A percentile compares a stretch with the other conserved stretches of the same genome.
Evolutionary conservation across 1,284 basidiomycete species (phyloP).

Genomic region (Tilletia setariae): DNA sequence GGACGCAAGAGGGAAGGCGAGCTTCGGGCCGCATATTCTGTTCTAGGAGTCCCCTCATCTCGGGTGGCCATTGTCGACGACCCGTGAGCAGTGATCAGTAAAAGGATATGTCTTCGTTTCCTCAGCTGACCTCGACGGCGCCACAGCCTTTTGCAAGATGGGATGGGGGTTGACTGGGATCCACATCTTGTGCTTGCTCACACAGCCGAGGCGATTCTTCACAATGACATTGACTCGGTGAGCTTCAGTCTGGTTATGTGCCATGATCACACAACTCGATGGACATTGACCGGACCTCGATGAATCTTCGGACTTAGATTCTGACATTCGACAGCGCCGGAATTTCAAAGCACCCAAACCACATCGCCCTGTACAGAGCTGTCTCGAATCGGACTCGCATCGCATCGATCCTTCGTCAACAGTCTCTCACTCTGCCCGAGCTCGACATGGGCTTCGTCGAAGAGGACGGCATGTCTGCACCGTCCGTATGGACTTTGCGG

Average conservation of each 20-base stretch:
- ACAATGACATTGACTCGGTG: conserved; percentile 24
- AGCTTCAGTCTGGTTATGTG: not conserved
- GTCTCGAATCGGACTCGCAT: not conserved
- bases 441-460: too few species aligned
- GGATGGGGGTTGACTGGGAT: conserved; percentile 70
- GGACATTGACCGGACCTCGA: not conserved
- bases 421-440: too few species aligned
- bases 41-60: conserved; percentile 66
- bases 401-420: too few species aligned
- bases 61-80: conserved; percentile 68
- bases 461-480: not conserved
- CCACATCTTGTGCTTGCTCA: conserved; percentile 63
- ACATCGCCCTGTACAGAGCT: conserved; percentile 56
- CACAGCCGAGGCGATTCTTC: conserved; percentile 64
- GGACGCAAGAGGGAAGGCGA: conserved; percentile 68
- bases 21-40: conserved; percentile 57
- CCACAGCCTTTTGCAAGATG: conserved; percentile 71
- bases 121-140: not conserved
- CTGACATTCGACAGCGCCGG: conserved; percentile 83
- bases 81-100: conserved; percentile 63
- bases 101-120: too few species aligned
- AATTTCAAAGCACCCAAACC: conserved; percentile 84
- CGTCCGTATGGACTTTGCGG: conserved; percentile 27
- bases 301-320: conserved; percentile 61
- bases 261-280: not conserved